Percentiles rank a stretch among this genome's conserved stretches.
Conservation (phyloP, 164 flowering plant genomes). For the Liquidambar formosana region DNA sequence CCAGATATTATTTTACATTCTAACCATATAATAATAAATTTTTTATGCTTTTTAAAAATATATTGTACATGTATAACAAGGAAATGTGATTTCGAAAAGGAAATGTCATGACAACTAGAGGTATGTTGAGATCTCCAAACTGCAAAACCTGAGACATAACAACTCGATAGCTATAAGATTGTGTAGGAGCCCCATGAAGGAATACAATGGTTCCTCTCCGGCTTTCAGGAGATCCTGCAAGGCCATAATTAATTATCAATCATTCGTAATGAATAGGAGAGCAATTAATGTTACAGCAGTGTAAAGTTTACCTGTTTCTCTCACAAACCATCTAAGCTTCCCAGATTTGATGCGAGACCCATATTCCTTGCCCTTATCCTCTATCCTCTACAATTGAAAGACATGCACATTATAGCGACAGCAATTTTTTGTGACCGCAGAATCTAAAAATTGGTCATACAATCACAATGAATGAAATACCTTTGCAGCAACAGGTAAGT, state of each 20-base stretch:
- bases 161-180: conserved; percentile 84
- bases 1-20: background rate
- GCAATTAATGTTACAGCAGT: background rate
- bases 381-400: conserved; percentile 63
- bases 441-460: background rate
- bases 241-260: background rate
- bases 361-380: conserved; percentile 87
- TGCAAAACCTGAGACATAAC: conserved; percentile 85
- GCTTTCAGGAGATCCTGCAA: conserved; percentile 66
- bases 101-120: background rate
- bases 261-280: background rate
- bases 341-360: conserved; percentile 76
- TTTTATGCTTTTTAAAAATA: background rate
- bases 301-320: conserved; percentile 75
- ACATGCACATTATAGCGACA: background rate
- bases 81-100: background rate
- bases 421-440: background rate
- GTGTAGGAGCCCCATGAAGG: conserved; percentile 97
- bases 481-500: background rate
- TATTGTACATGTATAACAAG: background rate
- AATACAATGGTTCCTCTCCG: conserved; percentile 80
- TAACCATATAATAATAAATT: background rate
- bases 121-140: background rate
- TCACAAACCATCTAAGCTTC: conserved; percentile 82
- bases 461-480: background rate